Evolutionary conservation across 192 early-diverging fungal genomes (phyloP).

Genomic region (Backusella psychrophila): DNA sequence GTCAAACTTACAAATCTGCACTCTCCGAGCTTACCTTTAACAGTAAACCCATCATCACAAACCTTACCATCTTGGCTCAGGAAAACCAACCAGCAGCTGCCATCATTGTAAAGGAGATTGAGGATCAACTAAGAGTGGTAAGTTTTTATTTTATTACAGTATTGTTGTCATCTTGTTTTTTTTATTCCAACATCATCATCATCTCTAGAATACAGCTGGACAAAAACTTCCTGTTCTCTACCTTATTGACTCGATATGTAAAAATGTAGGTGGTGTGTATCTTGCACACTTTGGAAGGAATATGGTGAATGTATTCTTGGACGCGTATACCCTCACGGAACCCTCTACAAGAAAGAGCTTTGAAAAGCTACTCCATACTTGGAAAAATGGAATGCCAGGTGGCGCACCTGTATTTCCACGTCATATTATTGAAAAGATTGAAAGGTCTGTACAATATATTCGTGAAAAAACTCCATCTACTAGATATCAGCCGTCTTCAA

Average conservation of each 20-base stretch:
- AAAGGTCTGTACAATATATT: conserved; percentile 41
- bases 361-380: conserved; percentile 76
- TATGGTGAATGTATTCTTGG: conserved; percentile 71
- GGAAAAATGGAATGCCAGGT: conserved; percentile 67
- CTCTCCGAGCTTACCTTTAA: conserved; percentile 87
- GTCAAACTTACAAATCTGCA: conserved; percentile 17
- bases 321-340: conserved; percentile 74
- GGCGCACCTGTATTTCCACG: conserved; percentile 60
- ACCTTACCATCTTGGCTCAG: conserved; percentile 82
- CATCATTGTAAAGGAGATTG: conserved; percentile 78
- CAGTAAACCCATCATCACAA: conserved; percentile 90
- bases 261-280: conserved; percentile 87
- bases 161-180: background rate
- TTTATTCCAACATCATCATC: background rate
- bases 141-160: conserved; percentile 6
- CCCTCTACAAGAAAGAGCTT: conserved; percentile 63
- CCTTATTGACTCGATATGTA: conserved; percentile 94
- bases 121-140: conserved; percentile 50
- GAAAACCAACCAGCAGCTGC: conserved; percentile 64
- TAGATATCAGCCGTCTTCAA: conserved; percentile 22
- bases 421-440: conserved; percentile 50
- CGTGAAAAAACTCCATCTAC: conserved; percentile 33
- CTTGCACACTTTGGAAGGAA: conserved; percentile 66
- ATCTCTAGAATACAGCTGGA: conserved; percentile 58
- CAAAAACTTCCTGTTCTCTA: conserved; percentile 90